Base-by-base conservation (phyloP, 768 basidiomycete species). In the Myochromella boudieri region DNA sequence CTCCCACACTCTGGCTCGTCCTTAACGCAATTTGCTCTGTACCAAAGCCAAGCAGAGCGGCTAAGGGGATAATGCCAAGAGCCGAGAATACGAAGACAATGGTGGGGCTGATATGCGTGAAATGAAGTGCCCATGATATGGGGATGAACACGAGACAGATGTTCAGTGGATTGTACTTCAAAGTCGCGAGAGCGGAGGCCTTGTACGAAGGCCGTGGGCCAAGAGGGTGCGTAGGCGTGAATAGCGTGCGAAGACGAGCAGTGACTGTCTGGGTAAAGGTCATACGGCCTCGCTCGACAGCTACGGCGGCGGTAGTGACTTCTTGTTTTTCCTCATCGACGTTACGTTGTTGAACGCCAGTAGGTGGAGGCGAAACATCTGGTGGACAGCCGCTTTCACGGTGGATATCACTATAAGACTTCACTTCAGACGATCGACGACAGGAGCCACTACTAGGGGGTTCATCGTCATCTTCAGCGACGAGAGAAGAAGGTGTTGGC, bases 11-110 rank as follows among this genome's bases (percentile, higher is more conserved):
- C 49, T 75, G 71, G 33, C 66, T 71, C 22, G 74, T 75, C 42
- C 71, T 67, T 17, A 77, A 51, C 0, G 77, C 75, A 20, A 78
- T 72, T 57, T 78, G 73, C 56, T 80, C 78, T 0, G 78, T 80
- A 26, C 76, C 76, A 36, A 78, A 68, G 3, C 76, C 76, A 24
- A 78, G 67, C 24, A 79, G 58, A 10, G 72, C 76, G 22, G 77
- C 76, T 28, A 80, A 68, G 1, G 77, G 79, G 37, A 80, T 65
- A 57, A 79, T 75, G 5, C 71, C 71, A 28, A 81, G 65, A 48
- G 71, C 68, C 3, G 73, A 75, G 46, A 72, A 74, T 22, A 75
- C 53, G 59, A 79, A 81, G 42, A 74, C 64, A 42, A 74, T 60
- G 2, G 75, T 77, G 21, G 73, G 66, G 33, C 63, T 69, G 48